Base-by-base conservation (phyloP, 2,329 filamentous ascomycete species). In the Apiospora rasikravindrae region DNA sequence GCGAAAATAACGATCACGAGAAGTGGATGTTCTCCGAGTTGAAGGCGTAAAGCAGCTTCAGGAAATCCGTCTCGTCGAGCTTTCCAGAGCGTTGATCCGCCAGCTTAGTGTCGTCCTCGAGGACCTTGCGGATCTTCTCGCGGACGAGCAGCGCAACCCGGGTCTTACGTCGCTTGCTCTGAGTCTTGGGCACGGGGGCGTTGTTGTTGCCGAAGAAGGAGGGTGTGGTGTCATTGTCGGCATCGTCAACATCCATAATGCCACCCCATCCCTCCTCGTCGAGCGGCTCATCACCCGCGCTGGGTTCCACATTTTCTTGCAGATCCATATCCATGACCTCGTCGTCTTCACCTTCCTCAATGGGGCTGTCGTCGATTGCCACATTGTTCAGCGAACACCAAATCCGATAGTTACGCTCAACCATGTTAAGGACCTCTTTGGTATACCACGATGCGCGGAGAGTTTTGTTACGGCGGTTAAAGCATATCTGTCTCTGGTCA, bases 1-100 rank as follows among this genome's bases (percentile, higher is more conserved):
- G 16, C 19, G 29, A 40, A 40, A 4, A 64, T n/a, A 6, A 13
- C 19, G 8, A 40, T 86, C 82, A 95, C 74, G 90, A 93, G 81
- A 98, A 98, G 84, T 98, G 96, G 73, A 98, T 96, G 40, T 94
- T 94, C 81, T 97, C 94, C 76, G 94, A 90, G 81, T 98, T 98
- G 82, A 98, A 98, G 1, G 93, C 92, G 76, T 86, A 88, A 51
- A 98, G 83, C 75, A 98, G 82, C 77, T 91, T 92, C 80, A 99
- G 83, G 80, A 98, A 98, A 78, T 98, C 95, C 70, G 93, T 95
- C 84, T 98, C 94, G 79, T 98, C 95, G 79, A 95, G 97, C 86
- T 96, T 92, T 73, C 94, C 89, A 14, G 95, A 90, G 75, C 96
- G 88, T 84, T 93, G 94, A 73, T 97, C 94, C 3, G 91, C 92